Base-by-base conservation (phyloP, 2,329 filamentous ascomycete species). In the Sclerotinia subarctica region DNA sequence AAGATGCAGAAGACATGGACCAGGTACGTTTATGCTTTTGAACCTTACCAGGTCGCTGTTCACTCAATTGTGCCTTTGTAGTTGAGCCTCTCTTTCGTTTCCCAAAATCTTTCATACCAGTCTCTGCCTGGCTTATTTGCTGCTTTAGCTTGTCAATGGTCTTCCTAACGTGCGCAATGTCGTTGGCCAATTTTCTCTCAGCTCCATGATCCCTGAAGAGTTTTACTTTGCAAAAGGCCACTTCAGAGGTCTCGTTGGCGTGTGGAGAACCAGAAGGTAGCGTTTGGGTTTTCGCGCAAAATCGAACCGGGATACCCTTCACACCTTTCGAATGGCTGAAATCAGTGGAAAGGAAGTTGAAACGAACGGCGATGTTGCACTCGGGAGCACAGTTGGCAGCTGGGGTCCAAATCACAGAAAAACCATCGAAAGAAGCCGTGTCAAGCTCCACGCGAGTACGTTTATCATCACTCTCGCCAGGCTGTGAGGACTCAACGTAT, bases 281-380 rank as follows among this genome's bases (percentile, higher is more conserved):
- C 15, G 89, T 79, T 71, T 91, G 90, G 0, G 95, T 98, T 80
- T 98, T 98, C 19, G 94, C 89, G 78, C 94, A 98, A 0, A 98
- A 85, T 67, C 95, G 85, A 5, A 99, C 94, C 0, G 95, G 94
- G 72, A 98, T 97, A 47, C 95, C 95, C 80, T 98, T 99, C 60
- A 99, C 95, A 57, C 95, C 95, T 77, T 99, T 99, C 13, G 95
- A 98, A 77, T 98, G 95, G 78, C 94, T 98, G 78, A 98, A 99
- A 77, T 99, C 95, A 11, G 95, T 99, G 0, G 95, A 99, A 0
- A 99, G 83, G 77, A 99, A 99, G 80, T 99, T 99, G 84, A 98
- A 99, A 57, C 95, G 91, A 17, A 98, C 92, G 11, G 93, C 91
- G 67, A 99, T 88, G 60, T 88, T 91, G 78, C 93, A 95, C 74